Base-by-base conservation (phyloP, 2,329 filamentous ascomycete species). In the Graphiopsis chlorocephala region DNA sequence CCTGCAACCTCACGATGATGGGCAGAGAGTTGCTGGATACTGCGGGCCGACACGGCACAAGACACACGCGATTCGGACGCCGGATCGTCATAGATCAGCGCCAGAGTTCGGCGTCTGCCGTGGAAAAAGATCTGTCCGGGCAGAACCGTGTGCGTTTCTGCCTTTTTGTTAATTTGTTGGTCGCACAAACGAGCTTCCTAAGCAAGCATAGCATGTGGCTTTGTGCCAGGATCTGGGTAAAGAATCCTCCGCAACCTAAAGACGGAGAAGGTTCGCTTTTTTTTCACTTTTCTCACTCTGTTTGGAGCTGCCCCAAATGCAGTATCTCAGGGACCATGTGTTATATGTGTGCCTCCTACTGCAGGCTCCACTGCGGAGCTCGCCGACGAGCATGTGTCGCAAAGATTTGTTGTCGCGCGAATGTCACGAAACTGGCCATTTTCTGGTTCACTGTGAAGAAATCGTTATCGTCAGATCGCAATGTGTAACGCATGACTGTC, bases 1-100 rank as follows among this genome's bases (percentile, higher is more conserved):
- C 38, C n/a, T 20, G 38, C 38, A 20, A 23, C 38, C n/a, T 20
- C 38, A 23, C n/a, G 15, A 29, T 20, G 31, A 55, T 26, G 42
- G 14, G 31, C 20, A 33, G 60, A 55, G 52, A 62, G 47, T 55
- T 45, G 35, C 31, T 55, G 33, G 48, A 20, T 33, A 62, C 48
- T 20, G 29, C 60, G 60, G 60, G 47, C 60, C 60, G 60, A 62
- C 33, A 62, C 60, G 60, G 60, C 60, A 55, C 17, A 55, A 23
- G 25, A 26, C 48, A 45, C n/a, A 20, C 5, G n/a, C 17, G n/a
- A 20, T 28, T 58, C 11, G 35, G 20, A 35, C 55, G 35, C 12
- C 55, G 33, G 35, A 29, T 45, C 60, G 60, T 62, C 60, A 55
- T 61, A 11, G 47, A 52, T 31, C 25, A 31, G n/a, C 29, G 59